Evolutionary conservation across 345 rosid species (phyloP), one percentile per base, ranked within the genome.

Genomic region (Sapria himalayana): DNA sequence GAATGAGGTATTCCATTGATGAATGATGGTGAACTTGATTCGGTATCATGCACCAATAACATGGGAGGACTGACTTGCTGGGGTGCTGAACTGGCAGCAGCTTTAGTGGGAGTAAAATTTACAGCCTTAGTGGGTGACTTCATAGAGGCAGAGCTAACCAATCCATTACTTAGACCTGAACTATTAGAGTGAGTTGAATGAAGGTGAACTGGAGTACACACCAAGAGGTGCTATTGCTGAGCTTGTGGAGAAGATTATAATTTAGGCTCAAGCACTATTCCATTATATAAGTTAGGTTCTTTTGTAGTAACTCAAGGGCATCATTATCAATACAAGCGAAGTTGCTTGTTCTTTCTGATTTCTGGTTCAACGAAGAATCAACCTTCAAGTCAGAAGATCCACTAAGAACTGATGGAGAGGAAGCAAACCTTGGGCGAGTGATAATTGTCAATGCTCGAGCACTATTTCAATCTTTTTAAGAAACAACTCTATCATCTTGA

Each of bases 341-440:
- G 57, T 94, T 66, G 63, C 47, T 48, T 45, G 58, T 39, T 32
- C 40, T 66, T 29, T 49, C 69, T 36, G 62, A 44, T 32, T 46
- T 54, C 24, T 56, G 11, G 24, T 45, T 50, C 31, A 55, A 44
- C 37, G 51, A 51, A 34, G 42, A 27, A 38, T 37, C 49, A 45
- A 32, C 41, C 15, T 50, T 65, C 13, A 32, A 13, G 45, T 40
- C 42, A 13, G 59, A 43, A 31, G 45, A 35, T 37, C 45, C 73
- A 64, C 35, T 51, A 45, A 21, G 41, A 46, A 41, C 49, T 22
- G 63, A 32, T 1, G 43, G 18, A 2, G 51, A 21, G 22, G 54
- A 23, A 22, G 29, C 16, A 15, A 42, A n/a, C n/a, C n/a, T n/a
- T n/a, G n/a, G n/a, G n/a, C n/a, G n/a, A n/a, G n/a, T n/a, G n/a